Percentiles rank a stretch among this genome's conserved stretches.
Conservation (phyloP, 73 alveolate genomes). For the Blepharisma stoltei region DNA sequence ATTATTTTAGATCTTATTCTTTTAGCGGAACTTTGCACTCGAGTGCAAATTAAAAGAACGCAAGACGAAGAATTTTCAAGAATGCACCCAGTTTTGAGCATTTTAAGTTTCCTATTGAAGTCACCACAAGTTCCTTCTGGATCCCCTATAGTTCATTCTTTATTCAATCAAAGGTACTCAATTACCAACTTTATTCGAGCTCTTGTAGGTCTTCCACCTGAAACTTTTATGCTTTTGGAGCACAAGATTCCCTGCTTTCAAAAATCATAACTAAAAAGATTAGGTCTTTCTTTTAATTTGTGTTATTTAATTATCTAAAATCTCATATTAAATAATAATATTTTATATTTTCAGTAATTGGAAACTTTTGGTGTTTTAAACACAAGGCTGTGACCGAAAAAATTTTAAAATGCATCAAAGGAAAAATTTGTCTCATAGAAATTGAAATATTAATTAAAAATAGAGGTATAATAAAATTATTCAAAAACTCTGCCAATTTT, state of each 20-base stretch:
- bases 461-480: no score
- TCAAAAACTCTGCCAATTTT: no score
- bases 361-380: no score
- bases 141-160: constrained; percentile 68
- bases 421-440: no score
- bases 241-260: background rate
- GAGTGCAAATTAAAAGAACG: constrained; percentile 36
- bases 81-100: constrained; percentile 71
- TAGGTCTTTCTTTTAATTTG: no score
- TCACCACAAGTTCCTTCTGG: constrained; percentile 80
- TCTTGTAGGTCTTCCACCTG: constrained; percentile 74
- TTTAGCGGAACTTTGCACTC: constrained; percentile 80
- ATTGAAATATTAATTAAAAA: no score
- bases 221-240: constrained; percentile 58
- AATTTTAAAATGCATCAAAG: no score
- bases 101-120: constrained; percentile 71
- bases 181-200: constrained; percentile 68
- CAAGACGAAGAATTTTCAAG: background rate
- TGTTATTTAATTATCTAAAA: no score
- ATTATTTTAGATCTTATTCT: constrained; percentile 82
- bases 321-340: no score
- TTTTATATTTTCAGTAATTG: no score
- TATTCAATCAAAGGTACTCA: constrained; percentile 72
- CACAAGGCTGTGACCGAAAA: no score
- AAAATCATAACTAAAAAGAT: no score